A percentile compares a stretch with the other conserved stretches of the same genome.
Conservation (phyloP, 202 grass and related monocot species). For the Thinopyrum obtusiflorum region DNA sequence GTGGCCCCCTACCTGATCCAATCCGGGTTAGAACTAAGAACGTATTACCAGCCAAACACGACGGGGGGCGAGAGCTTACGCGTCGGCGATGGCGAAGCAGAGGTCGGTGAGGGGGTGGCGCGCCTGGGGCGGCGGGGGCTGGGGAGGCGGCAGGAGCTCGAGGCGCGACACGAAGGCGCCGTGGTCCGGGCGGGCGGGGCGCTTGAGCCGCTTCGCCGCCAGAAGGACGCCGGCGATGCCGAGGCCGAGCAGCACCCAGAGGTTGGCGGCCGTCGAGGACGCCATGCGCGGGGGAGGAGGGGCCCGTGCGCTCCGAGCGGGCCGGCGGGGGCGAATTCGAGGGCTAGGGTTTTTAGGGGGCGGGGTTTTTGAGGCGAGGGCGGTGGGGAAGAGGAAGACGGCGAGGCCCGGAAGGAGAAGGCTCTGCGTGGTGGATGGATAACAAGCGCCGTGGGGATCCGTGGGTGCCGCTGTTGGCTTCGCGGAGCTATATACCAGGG, state of each 20-base stretch:
- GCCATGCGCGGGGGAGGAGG: constrained; percentile 31
- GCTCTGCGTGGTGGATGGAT: constrained; percentile 41
- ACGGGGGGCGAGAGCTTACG: constrained; percentile 44
- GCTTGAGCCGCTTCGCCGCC: constrained; percentile 56
- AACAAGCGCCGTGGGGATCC: constrained; percentile 4
- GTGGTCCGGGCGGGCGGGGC: constrained; percentile 57
- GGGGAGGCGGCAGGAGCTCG: constrained; percentile 79
- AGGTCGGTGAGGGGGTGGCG: constrained; percentile 83
- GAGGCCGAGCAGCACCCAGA: constrained; percentile 88
- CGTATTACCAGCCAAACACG: background rate
- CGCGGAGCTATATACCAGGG: constrained; percentile 31
- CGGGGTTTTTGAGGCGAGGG: constrained; percentile 27
- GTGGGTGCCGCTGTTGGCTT: background rate
- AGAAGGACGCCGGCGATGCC: constrained; percentile 78
- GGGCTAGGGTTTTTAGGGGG: constrained; percentile 41
- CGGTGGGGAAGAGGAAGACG: constrained; percentile 10
- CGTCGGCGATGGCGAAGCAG: constrained; percentile 83
- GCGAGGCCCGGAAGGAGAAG: background rate
- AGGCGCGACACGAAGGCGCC: constrained; percentile 80
- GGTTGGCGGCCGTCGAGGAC: constrained; percentile 58
- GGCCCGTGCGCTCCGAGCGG: background rate
- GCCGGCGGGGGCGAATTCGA: background rate
- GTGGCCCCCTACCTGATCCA: background rate
- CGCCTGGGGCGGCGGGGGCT: constrained; percentile 78
- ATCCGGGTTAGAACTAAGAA: background rate